These are phyloP conservation scores for Magnusiomyces starmeri DNA, from an alignment of 1,139 yeast genomes.

Conservation along the genomic window DNA sequence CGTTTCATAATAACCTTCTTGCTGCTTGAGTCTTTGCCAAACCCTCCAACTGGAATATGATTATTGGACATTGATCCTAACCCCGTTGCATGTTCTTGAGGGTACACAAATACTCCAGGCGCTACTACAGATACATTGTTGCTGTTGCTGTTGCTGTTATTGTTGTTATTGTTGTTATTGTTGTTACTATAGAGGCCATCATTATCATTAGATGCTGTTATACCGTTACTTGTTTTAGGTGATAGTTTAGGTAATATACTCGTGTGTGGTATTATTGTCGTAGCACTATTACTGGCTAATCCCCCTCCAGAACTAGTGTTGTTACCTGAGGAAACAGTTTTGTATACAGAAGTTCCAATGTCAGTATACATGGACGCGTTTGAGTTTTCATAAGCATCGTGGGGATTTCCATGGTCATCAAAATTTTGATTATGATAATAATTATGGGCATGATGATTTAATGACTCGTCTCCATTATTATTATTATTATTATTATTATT, in stretches of 20 bases:
- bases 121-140: neutral
- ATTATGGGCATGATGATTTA: too few species aligned
- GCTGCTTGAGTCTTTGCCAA: conserved; percentile 18
- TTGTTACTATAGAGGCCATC: neutral
- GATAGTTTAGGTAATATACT: too few species aligned
- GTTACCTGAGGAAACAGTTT: neutral
- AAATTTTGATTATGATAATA: neutral
- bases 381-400: neutral
- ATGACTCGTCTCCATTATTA: neutral
- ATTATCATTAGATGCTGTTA: neutral
- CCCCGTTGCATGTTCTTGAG: neutral
- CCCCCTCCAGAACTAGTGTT: neutral
- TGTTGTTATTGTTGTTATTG: too few species aligned
- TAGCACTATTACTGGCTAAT: neutral
- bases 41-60: conserved; percentile 22
- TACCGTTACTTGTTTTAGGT: too few species aligned
- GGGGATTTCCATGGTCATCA: neutral
- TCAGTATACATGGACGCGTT: neutral
- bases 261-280: too few species aligned
- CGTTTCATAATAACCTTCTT: conserved; percentile 21
- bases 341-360: neutral
- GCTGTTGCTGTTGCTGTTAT: neutral
- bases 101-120: conserved; percentile 1
- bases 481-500: neutral
- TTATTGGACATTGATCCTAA: neutral